These are phyloP conservation scores for Penicillium sp. DNA, from an alignment of 2,329 filamentous ascomycete genomes.

Conservation along the genomic window DNA sequence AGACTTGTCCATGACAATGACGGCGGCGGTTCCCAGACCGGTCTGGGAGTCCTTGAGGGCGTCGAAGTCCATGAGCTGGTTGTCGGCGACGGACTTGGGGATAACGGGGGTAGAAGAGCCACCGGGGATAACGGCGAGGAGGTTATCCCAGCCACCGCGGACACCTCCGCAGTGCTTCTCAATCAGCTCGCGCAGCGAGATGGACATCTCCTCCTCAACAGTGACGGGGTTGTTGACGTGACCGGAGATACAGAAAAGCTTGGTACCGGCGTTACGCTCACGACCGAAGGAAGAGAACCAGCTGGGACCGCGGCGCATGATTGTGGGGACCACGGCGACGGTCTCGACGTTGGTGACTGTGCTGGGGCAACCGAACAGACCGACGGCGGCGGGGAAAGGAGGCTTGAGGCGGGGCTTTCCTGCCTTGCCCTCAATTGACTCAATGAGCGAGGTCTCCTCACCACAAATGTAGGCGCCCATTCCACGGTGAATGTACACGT, in stretches of 20 bases:
- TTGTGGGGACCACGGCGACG: constrained; percentile 90
- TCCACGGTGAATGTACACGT: constrained; percentile 93
- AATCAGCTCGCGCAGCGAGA: constrained; percentile 91
- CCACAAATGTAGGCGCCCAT: constrained; percentile 98
- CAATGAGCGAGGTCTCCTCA: constrained; percentile 96
- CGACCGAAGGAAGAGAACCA: constrained; percentile 96
- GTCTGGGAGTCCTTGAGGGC: constrained; percentile 97
- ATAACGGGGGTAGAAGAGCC: constrained; percentile 96
- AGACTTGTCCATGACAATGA: constrained; percentile 99
- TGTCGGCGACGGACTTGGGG: constrained; percentile 84
- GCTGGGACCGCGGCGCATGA: constrained; percentile 83
- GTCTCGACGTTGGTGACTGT: constrained; percentile 99
- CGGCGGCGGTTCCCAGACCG: constrained; percentile 93
- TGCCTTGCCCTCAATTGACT: constrained; percentile 97
- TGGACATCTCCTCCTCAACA: constrained; percentile 99
- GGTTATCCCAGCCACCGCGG: constrained; percentile 95
- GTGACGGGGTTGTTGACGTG: constrained; percentile 99
- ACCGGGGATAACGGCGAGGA: constrained; percentile 91
- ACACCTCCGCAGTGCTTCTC: constrained; percentile 98
- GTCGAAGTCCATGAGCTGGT: constrained; percentile 99
- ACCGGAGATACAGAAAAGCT: constrained; percentile 97
- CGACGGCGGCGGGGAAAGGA: constrained; percentile 94
- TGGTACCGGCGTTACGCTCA: constrained; percentile 94
- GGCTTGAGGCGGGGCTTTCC: constrained; percentile 99
- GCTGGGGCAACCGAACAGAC: constrained; percentile 95